These are phyloP conservation scores for Coemansia pectinata DNA, from an alignment of 192 early-diverging fungal species.

Conservation along the genomic window DNA sequence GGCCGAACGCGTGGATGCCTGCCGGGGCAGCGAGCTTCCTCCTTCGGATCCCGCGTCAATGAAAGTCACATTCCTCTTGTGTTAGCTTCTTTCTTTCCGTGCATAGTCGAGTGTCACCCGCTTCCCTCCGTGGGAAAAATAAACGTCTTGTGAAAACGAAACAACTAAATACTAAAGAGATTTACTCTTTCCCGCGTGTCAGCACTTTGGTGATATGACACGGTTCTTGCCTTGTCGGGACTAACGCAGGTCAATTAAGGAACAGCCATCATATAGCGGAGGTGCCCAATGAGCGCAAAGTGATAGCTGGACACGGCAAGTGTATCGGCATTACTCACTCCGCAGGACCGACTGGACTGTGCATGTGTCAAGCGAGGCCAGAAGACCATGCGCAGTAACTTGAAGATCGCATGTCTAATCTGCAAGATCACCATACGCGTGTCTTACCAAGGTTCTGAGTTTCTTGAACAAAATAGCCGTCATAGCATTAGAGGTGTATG, in stretches of 20 bases:
- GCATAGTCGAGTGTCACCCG: background rate
- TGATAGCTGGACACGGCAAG: background rate
- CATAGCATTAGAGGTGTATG: background rate
- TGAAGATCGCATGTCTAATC: background rate
- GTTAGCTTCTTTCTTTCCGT: slow-evolving; percentile 13
- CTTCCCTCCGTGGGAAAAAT: slow-evolving; percentile 5
- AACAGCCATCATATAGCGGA: background rate
- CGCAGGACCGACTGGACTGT: background rate
- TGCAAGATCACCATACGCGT: background rate
- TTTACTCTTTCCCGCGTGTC: background rate
- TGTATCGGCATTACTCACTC: background rate
- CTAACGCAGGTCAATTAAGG: background rate
- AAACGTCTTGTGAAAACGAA: background rate
- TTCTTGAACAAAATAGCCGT: background rate
- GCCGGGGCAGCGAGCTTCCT: background rate
- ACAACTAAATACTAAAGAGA: background rate
- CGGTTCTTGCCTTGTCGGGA: background rate
- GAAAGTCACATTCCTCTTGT: slow-evolving; percentile 47
- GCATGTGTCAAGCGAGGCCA: background rate
- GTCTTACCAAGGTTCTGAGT: background rate
- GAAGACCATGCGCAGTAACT: background rate
- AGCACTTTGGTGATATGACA: background rate
- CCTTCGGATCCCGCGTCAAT: slow-evolving; percentile 40
- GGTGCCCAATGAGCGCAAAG: background rate
- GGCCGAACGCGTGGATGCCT: slow-evolving; percentile 4